Evolutionary conservation across 306 rosid genomes (phyloP), one percentile per base, ranked within the genome.

Genomic region (Castanopsis chinensis): DNA sequence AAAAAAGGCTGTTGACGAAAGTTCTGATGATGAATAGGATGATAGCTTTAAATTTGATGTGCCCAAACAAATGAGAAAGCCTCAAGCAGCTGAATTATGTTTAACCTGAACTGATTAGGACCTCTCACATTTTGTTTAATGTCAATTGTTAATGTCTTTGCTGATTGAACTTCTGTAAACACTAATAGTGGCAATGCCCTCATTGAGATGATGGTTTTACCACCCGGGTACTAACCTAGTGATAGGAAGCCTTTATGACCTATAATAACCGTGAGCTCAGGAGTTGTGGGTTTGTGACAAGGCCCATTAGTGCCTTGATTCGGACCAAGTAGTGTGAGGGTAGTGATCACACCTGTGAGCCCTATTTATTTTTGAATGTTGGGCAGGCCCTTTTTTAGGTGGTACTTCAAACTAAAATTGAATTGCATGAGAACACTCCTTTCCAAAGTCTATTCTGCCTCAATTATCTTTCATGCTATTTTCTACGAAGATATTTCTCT

Each of bases 1-100:
- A 72, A 67, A 30, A 30, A 90, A 88, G 85, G 11, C 20, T 20
- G 81, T 80, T 53, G 76, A 76, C 63, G 63, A 2, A 35, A 89
- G 85, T 82, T 86, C 94, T 1, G 90, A 81, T 57, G 85, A 74
- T 14, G 93, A 87, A 10, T 80, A 88, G 4, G 97, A 85, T 14
- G 92, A 88, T 9, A 87, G 80, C 65, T 64, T 79, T 81, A 72
- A 33, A 37, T 33, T 67, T 17, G 23, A 35, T 18, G 17, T 5
- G 41, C 27, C 25, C 52, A 49, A 1, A 14, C 45, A 32, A 12
- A 5, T 7, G 58, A 61, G 80, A 76, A 92, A 89, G 60, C 80
- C 80, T 56, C 87, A 86, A 79, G 80, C 54, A 43, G 82, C 88
- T 71, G 92, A 81, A 59, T 57, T 76, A 30, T 82, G 73, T 41